Conservation (phyloP, 106 monocot species). For the Dendrobium chrysotoxum region DNA sequence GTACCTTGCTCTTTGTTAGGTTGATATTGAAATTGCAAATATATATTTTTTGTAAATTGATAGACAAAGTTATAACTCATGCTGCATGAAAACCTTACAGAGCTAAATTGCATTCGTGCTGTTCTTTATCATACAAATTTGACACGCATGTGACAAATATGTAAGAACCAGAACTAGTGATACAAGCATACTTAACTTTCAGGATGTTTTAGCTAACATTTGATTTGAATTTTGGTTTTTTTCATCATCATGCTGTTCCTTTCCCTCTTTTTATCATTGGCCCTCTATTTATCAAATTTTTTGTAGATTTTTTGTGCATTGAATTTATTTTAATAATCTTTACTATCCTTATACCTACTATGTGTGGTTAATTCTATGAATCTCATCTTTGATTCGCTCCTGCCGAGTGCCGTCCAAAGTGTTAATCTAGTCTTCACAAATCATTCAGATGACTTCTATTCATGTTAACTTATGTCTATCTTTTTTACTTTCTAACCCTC, state of each 20-base stretch:
- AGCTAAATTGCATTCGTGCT: neutral
- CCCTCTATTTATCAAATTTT: neutral
- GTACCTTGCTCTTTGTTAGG: neutral
- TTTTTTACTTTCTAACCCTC: neutral
- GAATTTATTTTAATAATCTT: neutral
- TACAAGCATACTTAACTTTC: neutral
- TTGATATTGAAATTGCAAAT: neutral
- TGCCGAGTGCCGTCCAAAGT: neutral
- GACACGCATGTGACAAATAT: neutral
- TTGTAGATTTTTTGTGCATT: neutral
- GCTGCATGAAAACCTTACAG: neutral
- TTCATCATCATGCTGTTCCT: neutral
- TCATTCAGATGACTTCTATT: neutral
- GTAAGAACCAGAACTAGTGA: neutral
- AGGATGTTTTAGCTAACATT: neutral
- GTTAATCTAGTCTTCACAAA: neutral
- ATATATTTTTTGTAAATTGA: neutral
- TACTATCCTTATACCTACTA: neutral
- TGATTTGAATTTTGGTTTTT: neutral
- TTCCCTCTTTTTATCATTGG: neutral
- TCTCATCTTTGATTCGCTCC: neutral
- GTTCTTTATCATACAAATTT: neutral
- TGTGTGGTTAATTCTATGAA: neutral
- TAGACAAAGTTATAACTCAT: neutral
- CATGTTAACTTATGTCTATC: too few species aligned